Conservation (phyloP, 352 stramenopile genomes). For the Aphanomyces euteiches region DNA sequence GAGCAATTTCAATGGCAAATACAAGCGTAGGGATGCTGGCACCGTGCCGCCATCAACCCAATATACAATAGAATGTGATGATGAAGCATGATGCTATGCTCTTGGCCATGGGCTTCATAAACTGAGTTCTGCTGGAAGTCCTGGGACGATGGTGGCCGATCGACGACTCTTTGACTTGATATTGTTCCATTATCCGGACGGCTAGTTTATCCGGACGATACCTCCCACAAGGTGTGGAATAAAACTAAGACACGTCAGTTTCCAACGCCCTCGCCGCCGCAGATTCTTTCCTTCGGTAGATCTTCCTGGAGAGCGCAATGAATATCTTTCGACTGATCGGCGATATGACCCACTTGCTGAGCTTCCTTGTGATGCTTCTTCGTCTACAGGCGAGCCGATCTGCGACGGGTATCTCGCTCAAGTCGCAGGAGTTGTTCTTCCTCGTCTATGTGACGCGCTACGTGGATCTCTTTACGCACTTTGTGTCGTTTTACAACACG, state of each 20-base stretch:
- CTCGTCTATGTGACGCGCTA: constrained; percentile 98
- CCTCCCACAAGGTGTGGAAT: constrained; percentile 15
- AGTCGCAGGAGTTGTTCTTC: constrained; percentile 96
- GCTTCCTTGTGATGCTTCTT: constrained; percentile 97
- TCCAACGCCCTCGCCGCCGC: neutral
- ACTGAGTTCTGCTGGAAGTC: too few relatives aligned
- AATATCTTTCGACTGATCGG: constrained; percentile 97
- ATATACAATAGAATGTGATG: too few relatives aligned
- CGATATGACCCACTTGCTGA: constrained; percentile 99
- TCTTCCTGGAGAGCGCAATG: constrained; percentile 49
- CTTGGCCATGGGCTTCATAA: too few relatives aligned
- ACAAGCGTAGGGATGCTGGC: too few relatives aligned
- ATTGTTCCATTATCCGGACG: too few relatives aligned
- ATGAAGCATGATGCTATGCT: too few relatives aligned
- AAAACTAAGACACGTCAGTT: constrained; percentile 21
- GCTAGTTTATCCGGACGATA: neutral
- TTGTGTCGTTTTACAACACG: constrained; percentile 97
- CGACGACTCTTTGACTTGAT: too few relatives aligned
- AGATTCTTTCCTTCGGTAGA: neutral
- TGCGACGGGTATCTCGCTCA: constrained; percentile 50
- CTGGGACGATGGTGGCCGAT: too few relatives aligned
- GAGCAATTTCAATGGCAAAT: too few relatives aligned
- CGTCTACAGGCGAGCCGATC: constrained; percentile 90
- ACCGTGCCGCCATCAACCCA: too few relatives aligned
- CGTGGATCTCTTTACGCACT: constrained; percentile 97